phyloP scores from a whole-genome alignment of 2,329 filamentous ascomycete genomes.

The Epichloe hybrida region DNA sequence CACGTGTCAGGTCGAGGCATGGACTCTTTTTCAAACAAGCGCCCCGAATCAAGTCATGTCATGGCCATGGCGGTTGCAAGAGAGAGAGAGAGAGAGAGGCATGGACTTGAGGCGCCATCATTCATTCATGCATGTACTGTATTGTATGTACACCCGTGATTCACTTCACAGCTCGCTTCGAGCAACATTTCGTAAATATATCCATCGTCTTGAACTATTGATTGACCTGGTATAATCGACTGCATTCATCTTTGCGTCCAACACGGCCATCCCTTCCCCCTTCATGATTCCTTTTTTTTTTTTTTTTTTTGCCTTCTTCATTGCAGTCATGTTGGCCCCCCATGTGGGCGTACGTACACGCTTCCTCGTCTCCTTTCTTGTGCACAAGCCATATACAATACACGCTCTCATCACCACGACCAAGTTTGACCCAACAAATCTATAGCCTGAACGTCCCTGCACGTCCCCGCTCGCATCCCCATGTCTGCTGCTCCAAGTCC shows the following conservation, averaged over 20 bases:
- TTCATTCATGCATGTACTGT: too few species aligned
- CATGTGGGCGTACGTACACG: background rate
- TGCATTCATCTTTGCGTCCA: background rate
- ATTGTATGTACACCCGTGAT: too few species aligned
- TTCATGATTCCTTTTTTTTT: background rate
- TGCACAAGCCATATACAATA: background rate
- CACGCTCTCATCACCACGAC: background rate
- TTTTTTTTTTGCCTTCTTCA: background rate
- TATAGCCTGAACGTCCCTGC: background rate
- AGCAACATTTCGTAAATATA: background rate
- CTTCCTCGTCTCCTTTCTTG: background rate
- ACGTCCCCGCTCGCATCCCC: too few species aligned
- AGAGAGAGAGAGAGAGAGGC: too few species aligned
- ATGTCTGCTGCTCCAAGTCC: too few species aligned
- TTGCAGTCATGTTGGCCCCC: background rate
- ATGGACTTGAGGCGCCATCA: too few species aligned
- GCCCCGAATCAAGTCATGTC: too few species aligned
- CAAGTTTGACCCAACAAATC: background rate
- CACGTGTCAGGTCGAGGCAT: too few species aligned
- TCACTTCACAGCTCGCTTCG: too few species aligned
- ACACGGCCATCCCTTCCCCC: background rate
- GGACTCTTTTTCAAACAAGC: too few species aligned
- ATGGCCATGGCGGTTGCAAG: too few species aligned
- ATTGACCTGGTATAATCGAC: conserved; percentile 3
- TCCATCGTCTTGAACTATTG: background rate